Percentiles rank a stretch among this genome's conserved stretches.
Conservation (phyloP, 257 asterid genomes). For the Solanum ahanhuiri region DNA sequence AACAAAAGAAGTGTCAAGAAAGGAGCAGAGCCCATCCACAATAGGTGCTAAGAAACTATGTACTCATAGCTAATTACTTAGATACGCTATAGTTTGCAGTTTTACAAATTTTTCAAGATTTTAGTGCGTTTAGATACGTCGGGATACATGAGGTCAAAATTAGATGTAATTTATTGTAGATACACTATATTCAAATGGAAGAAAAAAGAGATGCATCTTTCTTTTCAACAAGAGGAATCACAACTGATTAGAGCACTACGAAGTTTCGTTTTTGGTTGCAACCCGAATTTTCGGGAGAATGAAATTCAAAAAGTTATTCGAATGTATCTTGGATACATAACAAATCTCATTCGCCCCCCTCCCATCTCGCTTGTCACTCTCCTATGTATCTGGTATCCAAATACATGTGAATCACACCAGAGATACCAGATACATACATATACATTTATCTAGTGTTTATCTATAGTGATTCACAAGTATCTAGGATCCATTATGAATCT, state of each 20-base stretch:
- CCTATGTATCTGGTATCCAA: background rate
- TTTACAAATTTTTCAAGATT: background rate
- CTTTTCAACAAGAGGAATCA: no score
- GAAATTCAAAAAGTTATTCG: no score
- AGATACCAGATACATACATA: no score
- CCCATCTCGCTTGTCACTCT: background rate
- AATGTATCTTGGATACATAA: background rate
- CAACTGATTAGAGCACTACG: no score
- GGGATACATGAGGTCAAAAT: background rate
- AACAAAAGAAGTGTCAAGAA: constrained; percentile 51
- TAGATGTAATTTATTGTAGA: no score
- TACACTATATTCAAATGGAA: background rate
- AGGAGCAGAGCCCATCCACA: constrained; percentile 75
- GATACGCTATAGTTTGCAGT: background rate
- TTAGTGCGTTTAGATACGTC: background rate
- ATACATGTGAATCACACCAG: background rate
- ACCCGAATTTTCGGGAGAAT: background rate
- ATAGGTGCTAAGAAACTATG: constrained; percentile 29
- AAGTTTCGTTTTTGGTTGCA: background rate
- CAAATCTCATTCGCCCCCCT: background rate
- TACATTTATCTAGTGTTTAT: background rate
- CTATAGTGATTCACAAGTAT: background rate
- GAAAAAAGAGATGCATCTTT: no score
- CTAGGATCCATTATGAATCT: background rate
- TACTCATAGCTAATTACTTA: no score